Evolutionary conservation across 805 yeast genomes (phyloP).

Genomic region (Yamadazyma nakazawae): DNA sequence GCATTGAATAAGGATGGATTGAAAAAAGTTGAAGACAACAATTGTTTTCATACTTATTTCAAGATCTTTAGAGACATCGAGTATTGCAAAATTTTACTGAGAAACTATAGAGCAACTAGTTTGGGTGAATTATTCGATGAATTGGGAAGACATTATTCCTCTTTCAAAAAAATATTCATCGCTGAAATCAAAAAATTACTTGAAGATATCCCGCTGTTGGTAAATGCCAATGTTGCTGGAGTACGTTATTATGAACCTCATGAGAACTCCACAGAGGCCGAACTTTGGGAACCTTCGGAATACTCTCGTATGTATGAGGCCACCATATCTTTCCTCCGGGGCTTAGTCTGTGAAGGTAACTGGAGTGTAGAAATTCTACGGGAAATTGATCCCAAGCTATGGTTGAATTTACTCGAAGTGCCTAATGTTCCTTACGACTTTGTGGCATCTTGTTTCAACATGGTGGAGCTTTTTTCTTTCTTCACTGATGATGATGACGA

Average conservation of each 20-base stretch:
- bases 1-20: constrained; percentile 75
- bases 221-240: constrained; percentile 17
- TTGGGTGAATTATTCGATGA: constrained; percentile 76
- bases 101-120: constrained; percentile 42
- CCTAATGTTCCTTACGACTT: constrained; percentile 62
- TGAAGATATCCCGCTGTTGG: constrained; percentile 43
- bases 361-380: constrained; percentile 41
- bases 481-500: constrained; percentile 51
- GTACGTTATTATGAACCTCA: constrained; percentile 40
- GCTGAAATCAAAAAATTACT: constrained; percentile 47
- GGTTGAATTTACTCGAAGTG: constrained; percentile 48
- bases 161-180: constrained; percentile 57
- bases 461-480: constrained; percentile 52
- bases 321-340: constrained; percentile 47
- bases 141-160: constrained; percentile 78
- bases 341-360: constrained; percentile 50
- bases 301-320: constrained; percentile 50
- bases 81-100: constrained; percentile 51
- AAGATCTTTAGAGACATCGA: constrained; percentile 46
- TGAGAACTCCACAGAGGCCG: constrained; percentile 26
- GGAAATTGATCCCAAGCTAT: constrained; percentile 38
- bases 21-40: constrained; percentile 44
- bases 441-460: constrained; percentile 48
- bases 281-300: constrained; percentile 52
- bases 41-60: constrained; percentile 44